phyloP scores from a whole-genome alignment of 495 filamentous ascomycete species.

The Aspergillus haitiensis region DNA sequence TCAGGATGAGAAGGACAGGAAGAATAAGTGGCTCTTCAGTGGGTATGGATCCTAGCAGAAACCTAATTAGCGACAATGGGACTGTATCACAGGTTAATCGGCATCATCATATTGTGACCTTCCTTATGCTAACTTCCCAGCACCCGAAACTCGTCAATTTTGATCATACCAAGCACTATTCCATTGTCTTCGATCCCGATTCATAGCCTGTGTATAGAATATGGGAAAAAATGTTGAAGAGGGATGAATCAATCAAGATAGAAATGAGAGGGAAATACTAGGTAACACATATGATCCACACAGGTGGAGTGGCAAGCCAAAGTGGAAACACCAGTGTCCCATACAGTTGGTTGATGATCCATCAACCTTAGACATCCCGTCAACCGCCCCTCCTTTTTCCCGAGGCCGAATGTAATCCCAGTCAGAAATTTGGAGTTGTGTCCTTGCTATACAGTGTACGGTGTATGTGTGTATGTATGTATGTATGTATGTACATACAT shows the following conservation, averaged over 20 bases:
- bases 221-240: too few species aligned
- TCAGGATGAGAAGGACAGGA: slow-evolving; percentile 1
- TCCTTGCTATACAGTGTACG: neutral
- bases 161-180: too few species aligned
- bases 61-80: slow-evolving; percentile 9
- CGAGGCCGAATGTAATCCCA: slow-evolving; percentile 12
- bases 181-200: too few species aligned
- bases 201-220: too few species aligned
- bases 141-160: too few species aligned
- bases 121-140: neutral
- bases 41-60: neutral
- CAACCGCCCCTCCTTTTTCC: slow-evolving; percentile 19
- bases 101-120: neutral
- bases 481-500: too few species aligned
- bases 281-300: neutral
- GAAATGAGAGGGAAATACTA: too few species aligned
- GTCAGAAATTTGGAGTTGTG: slow-evolving; percentile 7
- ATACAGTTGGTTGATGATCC: slow-evolving; percentile 9
- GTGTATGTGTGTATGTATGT: too few species aligned
- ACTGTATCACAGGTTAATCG: slow-evolving; percentile 6
- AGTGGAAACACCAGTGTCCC: slow-evolving; percentile 7
- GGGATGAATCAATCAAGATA: too few species aligned
- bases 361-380: slow-evolving; percentile 13
- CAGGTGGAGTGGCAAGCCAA: neutral
- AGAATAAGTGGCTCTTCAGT: slow-evolving; percentile 8